Evolutionary conservation across 2,329 filamentous ascomycete species (phyloP).

Genomic region (Trichoderma citrinoviride): DNA sequence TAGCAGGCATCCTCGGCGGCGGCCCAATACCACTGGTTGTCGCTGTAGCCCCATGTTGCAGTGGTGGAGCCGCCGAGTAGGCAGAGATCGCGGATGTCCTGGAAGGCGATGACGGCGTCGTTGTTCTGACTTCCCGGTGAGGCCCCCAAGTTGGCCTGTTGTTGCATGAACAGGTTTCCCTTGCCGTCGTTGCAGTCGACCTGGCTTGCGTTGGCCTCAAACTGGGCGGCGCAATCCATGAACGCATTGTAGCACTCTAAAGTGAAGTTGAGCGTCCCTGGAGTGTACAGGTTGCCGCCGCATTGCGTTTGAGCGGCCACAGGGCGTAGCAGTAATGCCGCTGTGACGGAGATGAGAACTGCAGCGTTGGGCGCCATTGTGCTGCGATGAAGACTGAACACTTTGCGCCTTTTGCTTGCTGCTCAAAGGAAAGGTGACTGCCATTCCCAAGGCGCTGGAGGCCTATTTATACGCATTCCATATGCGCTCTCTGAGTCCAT

Average conservation of each 20-base stretch:
- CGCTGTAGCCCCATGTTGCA: constrained; percentile 21
- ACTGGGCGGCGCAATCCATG: background rate
- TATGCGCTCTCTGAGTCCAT: background rate
- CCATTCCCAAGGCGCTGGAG: background rate
- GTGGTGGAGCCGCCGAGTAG: constrained; percentile 16
- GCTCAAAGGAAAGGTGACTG: background rate
- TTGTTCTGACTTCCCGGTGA: constrained; percentile 9
- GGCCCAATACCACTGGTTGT: constrained; percentile 23
- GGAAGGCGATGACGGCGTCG: constrained; percentile 17
- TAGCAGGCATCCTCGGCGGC: constrained; percentile 14
- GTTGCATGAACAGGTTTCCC: constrained; percentile 17
- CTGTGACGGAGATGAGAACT: background rate
- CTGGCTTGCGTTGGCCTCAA: constrained; percentile 15
- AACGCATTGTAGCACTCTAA: constrained; percentile 16
- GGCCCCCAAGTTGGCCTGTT: constrained; percentile 16
- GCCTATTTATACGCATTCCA: background rate
- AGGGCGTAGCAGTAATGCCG: constrained; percentile 3
- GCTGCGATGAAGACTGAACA: background rate
- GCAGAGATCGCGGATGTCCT: constrained; percentile 20
- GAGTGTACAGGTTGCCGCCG: constrained; percentile 18
- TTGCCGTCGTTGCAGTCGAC: constrained; percentile 20
- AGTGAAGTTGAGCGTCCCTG: constrained; percentile 20
- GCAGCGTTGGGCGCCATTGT: background rate
- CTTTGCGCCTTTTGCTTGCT: background rate
- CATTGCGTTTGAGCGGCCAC: constrained; percentile 17